These are phyloP conservation scores for Dimargaris verticillata DNA, from an alignment of 192 early-diverging fungal genomes.

Conservation along the genomic window DNA sequence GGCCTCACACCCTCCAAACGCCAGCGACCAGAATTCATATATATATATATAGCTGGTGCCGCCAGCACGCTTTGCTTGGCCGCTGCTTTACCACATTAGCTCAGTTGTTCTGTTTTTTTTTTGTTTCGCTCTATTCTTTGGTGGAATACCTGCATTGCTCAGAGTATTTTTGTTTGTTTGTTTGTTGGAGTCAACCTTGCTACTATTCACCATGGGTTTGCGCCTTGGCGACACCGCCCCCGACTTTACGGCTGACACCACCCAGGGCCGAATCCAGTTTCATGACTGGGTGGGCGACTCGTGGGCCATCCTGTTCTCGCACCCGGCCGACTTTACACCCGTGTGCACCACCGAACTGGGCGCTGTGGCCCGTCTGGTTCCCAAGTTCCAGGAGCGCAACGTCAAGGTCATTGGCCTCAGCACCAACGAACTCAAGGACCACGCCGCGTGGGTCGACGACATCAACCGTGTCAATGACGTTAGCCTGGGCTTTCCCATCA, in stretches of 20 bases:
- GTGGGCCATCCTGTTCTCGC: slow-evolving; percentile 96
- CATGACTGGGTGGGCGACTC: slow-evolving; percentile 68
- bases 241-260: slow-evolving; percentile 75
- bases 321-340: slow-evolving; percentile 91
- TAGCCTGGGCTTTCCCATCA: slow-evolving; percentile 74
- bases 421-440: slow-evolving; percentile 68
- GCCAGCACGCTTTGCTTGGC: no score
- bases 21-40: no score
- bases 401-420: slow-evolving; percentile 91
- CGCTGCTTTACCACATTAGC: neutral
- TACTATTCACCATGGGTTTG: slow-evolving; percentile 13
- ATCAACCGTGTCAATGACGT: slow-evolving; percentile 84
- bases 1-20: no score
- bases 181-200: neutral
- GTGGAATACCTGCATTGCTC: neutral
- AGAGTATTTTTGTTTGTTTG: neutral
- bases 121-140: neutral
- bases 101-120: slow-evolving; percentile 2
- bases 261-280: slow-evolving; percentile 79
- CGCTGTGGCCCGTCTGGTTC: slow-evolving; percentile 61
- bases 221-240: slow-evolving; percentile 42
- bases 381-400: slow-evolving; percentile 60
- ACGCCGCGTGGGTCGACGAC: slow-evolving; percentile 79
- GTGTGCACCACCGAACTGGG: slow-evolving; percentile 97
- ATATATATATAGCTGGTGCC: no score